Evolutionary conservation across 495 filamentous ascomycete species (phyloP).

Genomic region (Terfezia claveryi): DNA sequence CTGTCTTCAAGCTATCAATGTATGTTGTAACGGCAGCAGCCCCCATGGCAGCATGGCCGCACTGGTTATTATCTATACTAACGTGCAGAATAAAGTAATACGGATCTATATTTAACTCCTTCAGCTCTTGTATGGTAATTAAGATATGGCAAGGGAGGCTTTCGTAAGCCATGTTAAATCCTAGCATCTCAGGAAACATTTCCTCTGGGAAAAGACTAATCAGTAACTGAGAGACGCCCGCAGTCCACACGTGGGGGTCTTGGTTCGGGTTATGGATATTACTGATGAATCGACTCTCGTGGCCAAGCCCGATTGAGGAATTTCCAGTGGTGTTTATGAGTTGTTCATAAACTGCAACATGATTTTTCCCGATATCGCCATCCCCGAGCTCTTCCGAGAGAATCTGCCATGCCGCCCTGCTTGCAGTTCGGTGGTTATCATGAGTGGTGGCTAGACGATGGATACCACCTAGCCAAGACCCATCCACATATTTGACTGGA

Average conservation of each 20-base stretch:
- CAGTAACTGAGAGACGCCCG: slow-evolving; percentile 26
- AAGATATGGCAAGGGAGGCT: slow-evolving; percentile 23
- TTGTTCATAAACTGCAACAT: slow-evolving; percentile 25
- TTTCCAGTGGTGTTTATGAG: slow-evolving; percentile 22
- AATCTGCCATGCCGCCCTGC: slow-evolving; percentile 29
- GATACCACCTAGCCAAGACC: slow-evolving; percentile 29
- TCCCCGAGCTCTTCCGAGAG: slow-evolving; percentile 31
- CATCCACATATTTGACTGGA: slow-evolving; percentile 30
- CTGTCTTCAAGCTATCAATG: slow-evolving; percentile 19
- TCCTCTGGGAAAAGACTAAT: slow-evolving; percentile 28
- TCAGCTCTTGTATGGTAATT: slow-evolving; percentile 24
- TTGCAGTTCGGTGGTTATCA: slow-evolving; percentile 18
- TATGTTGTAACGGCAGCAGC: slow-evolving; percentile 22
- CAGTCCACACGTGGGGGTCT: slow-evolving; percentile 23
- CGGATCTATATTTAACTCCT: slow-evolving; percentile 24
- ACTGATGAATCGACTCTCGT: slow-evolving; percentile 20
- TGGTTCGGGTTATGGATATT: slow-evolving; percentile 18
- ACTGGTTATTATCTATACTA: slow-evolving; percentile 29
- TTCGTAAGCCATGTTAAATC: slow-evolving; percentile 32
- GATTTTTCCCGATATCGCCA: slow-evolving; percentile 27
- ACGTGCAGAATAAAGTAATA: slow-evolving; percentile 32
- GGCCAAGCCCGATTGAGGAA: slow-evolving; percentile 8
- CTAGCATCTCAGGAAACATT: slow-evolving; percentile 31
- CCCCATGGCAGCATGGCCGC: slow-evolving; percentile 30
- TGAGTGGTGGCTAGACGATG: slow-evolving; percentile 24